Percentiles rank a stretch among this genome's conserved stretches.
These are phyloP conservation scores for Aspergillus cejpii DNA, from an alignment of 2,329 filamentous ascomycete genomes.

Conservation along the genomic window DNA sequence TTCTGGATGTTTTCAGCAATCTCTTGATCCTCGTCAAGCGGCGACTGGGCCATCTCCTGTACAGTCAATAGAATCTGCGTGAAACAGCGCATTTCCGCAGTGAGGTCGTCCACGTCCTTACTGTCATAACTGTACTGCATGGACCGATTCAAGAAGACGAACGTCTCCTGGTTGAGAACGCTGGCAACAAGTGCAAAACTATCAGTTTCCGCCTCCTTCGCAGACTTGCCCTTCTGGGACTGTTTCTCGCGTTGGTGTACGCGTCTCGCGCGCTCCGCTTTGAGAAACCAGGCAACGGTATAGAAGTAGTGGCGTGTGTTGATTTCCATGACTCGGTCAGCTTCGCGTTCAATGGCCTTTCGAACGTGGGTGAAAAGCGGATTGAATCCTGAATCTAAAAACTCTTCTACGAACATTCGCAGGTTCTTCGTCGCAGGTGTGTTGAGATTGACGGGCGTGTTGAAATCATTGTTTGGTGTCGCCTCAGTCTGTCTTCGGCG, in stretches of 20 bases:
- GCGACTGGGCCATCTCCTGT: constrained; percentile 81
- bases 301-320: constrained; percentile 88
- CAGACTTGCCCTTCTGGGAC: constrained; percentile 43
- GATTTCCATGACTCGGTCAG: constrained; percentile 67
- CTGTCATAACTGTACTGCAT: constrained; percentile 73
- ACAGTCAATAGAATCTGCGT: constrained; percentile 90
- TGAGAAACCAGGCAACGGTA: constrained; percentile 83
- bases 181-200: constrained; percentile 81
- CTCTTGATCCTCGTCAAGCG: constrained; percentile 87
- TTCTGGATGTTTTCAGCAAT: constrained; percentile 96
- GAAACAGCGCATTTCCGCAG: constrained; percentile 85
- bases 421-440: constrained; percentile 68
- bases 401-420: constrained; percentile 79
- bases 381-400: constrained; percentile 92
- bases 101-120: constrained; percentile 81
- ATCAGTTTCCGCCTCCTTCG: constrained; percentile 57
- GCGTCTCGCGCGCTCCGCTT: constrained; percentile 71
- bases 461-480: constrained; percentile 62
- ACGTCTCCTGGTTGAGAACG: constrained; percentile 90
- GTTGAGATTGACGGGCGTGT: constrained; percentile 63
- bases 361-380: constrained; percentile 78
- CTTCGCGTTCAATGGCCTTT: constrained; percentile 84
- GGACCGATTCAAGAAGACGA: constrained; percentile 75
- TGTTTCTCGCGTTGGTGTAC: constrained; percentile 50
- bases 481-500: constrained; percentile 56